phyloP scores from a whole-genome alignment of 495 filamentous ascomycete species.

The Acidiella bohemica region DNA sequence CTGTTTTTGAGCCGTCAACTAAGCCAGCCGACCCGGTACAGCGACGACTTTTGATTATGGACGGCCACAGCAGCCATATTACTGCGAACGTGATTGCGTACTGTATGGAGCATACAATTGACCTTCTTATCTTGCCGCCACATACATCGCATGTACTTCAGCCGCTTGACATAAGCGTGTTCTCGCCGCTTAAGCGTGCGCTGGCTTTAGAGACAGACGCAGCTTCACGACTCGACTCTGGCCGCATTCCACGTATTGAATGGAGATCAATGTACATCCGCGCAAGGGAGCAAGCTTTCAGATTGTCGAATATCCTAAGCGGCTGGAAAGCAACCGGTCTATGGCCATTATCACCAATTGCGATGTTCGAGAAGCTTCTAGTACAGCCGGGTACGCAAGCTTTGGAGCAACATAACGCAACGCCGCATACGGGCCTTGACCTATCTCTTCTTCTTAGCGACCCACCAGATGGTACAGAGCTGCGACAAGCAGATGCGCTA shows the following conservation, averaged over 20 bases:
- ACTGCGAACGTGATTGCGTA: slow-evolving; percentile 8
- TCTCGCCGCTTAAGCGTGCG: slow-evolving; percentile 12
- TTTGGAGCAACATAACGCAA: neutral
- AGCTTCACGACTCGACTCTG: slow-evolving; percentile 4
- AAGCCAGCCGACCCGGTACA: neutral
- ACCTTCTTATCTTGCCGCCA: slow-evolving; percentile 8
- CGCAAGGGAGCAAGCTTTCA: slow-evolving; percentile 5
- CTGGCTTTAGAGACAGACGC: slow-evolving; percentile 5
- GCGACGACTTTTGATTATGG: slow-evolving; percentile 9
- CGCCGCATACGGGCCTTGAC: neutral
- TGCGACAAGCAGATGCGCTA: neutral
- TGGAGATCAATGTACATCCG: slow-evolving; percentile 9
- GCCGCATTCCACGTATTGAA: slow-evolving; percentile 7
- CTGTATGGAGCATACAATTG: slow-evolving; percentile 8
- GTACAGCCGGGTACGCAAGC: neutral
- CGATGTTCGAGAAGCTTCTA: slow-evolving; percentile 1
- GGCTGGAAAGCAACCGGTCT: slow-evolving; percentile 2
- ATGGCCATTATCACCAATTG: neutral
- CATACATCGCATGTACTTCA: slow-evolving; percentile 13
- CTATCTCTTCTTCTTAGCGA: neutral
- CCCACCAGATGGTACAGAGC: neutral
- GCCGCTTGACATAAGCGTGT: slow-evolving; percentile 11
- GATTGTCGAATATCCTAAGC: neutral
- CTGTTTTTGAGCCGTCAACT: slow-evolving; percentile 14
- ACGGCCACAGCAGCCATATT: slow-evolving; percentile 13